Evolutionary conservation across 2,329 filamentous ascomycete genomes (phyloP).

Genomic region (Ilyonectria robusta): DNA sequence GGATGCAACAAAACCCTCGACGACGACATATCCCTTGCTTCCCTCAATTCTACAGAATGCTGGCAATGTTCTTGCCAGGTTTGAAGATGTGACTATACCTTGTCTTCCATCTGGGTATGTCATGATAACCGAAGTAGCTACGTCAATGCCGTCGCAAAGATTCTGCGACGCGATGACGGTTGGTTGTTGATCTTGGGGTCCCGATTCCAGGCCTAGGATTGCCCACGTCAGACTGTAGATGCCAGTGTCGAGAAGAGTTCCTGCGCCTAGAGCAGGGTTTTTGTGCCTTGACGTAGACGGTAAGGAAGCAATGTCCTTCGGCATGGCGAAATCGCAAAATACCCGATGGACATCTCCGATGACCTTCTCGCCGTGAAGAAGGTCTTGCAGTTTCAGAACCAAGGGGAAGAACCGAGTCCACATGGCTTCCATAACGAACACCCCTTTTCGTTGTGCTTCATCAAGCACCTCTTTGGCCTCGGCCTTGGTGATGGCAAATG

Average conservation of each 20-base stretch:
- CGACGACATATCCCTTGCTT: slow-evolving; percentile 53
- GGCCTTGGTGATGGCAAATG: slow-evolving; percentile 56
- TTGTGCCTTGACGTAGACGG: slow-evolving; percentile 51
- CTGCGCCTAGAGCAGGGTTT: slow-evolving; percentile 56
- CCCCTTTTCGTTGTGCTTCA: slow-evolving; percentile 53
- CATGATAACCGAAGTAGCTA: slow-evolving; percentile 54
- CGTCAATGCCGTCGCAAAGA: slow-evolving; percentile 52
- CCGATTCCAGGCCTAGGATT: slow-evolving; percentile 50
- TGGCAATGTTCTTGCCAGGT: slow-evolving; percentile 39
- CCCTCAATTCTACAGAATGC: slow-evolving; percentile 57
- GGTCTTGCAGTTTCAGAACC: slow-evolving; percentile 49
- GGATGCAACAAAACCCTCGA: slow-evolving; percentile 52
- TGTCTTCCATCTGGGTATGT: slow-evolving; percentile 56
- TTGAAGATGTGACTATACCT: slow-evolving; percentile 57
- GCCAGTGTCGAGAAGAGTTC: slow-evolving; percentile 58
- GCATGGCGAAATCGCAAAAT: slow-evolving; percentile 56
- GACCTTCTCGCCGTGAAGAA: slow-evolving; percentile 55
- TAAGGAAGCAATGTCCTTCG: slow-evolving; percentile 51
- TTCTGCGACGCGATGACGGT: slow-evolving; percentile 56
- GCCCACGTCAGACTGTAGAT: slow-evolving; percentile 59
- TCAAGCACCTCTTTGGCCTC: slow-evolving; percentile 56
- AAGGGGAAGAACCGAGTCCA: slow-evolving; percentile 61
- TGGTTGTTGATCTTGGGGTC: slow-evolving; percentile 44
- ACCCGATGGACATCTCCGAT: slow-evolving; percentile 56
- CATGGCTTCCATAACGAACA: slow-evolving; percentile 62